These are phyloP conservation scores for Mucor ambiguus DNA, from an alignment of 371 early-diverging fungal species.

Conservation along the genomic window DNA sequence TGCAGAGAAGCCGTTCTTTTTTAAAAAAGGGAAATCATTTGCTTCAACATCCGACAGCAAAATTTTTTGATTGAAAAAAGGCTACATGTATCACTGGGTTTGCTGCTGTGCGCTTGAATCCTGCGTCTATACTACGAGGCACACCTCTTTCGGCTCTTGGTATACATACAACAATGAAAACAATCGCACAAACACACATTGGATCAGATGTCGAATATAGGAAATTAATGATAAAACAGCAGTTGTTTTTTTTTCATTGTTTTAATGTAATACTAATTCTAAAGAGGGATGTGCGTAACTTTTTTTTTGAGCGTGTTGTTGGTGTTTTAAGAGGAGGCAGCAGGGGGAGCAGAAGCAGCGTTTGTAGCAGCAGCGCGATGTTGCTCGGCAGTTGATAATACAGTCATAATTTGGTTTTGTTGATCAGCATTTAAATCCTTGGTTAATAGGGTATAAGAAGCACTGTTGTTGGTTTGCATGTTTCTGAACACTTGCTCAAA, in stretches of 20 bases:
- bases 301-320: background rate
- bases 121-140: too few relatives aligned
- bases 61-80: background rate
- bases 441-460: conserved; percentile 54
- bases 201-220: background rate
- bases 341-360: conserved; percentile 2
- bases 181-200: background rate
- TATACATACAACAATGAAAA: background rate
- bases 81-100: too few relatives aligned
- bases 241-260: background rate
- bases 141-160: too few relatives aligned
- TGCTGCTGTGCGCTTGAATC: too few relatives aligned
- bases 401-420: conserved; percentile 47
- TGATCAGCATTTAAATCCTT: conserved; percentile 55
- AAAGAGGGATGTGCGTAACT: background rate
- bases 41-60: background rate
- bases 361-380: conserved; percentile 26
- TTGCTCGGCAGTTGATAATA: conserved; percentile 49
- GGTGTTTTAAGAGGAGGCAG: background rate
- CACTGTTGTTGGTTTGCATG: conserved; percentile 45
- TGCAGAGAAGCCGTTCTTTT: background rate
- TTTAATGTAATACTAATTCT: background rate
- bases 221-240: background rate
- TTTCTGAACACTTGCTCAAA: conserved; percentile 58
- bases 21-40: background rate